Evolutionary conservation across 2,329 filamentous ascomycete species (phyloP).

Genomic region (Exophiala viscosa): DNA sequence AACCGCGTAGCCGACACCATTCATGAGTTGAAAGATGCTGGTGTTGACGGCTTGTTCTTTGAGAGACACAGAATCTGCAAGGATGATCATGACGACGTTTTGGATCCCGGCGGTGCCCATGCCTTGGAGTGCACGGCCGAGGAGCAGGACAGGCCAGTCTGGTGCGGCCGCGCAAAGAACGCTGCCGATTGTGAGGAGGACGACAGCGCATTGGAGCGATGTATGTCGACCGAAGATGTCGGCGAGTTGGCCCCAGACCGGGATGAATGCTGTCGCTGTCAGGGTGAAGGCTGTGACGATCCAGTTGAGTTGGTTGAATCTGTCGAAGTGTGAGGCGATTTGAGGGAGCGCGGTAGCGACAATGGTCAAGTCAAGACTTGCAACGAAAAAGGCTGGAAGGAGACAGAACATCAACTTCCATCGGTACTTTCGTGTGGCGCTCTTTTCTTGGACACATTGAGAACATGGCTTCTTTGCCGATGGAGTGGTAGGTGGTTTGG

Average conservation of each 20-base stretch:
- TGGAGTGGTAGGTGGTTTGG: background rate
- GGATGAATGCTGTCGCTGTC: constrained; percentile 55
- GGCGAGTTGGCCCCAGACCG: constrained; percentile 49
- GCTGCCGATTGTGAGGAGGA: constrained; percentile 56
- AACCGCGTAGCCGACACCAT: constrained; percentile 57
- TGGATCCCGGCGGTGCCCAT: constrained; percentile 54
- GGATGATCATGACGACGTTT: constrained; percentile 51
- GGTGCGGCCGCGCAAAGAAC: constrained; percentile 49
- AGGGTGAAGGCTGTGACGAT: constrained; percentile 66
- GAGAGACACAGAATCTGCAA: constrained; percentile 47
- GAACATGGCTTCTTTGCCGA: constrained; percentile 15
- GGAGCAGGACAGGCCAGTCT: constrained; percentile 48
- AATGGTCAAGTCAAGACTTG: constrained; percentile 63
- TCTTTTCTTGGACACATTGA: constrained; percentile 35
- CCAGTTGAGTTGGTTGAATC: constrained; percentile 39
- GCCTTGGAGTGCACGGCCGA: constrained; percentile 51
- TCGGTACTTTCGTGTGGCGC: constrained; percentile 45
- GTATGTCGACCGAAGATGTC: constrained; percentile 52
- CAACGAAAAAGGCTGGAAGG: constrained; percentile 58
- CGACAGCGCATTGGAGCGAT: constrained; percentile 54
- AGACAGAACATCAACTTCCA: constrained; percentile 60
- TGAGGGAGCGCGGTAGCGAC: constrained; percentile 58
- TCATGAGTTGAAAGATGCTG: constrained; percentile 58
- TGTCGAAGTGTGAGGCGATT: constrained; percentile 64
- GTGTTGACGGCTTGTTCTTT: constrained; percentile 61